These are phyloP conservation scores for Aspergillus cristatus DNA, from an alignment of 495 filamentous ascomycete genomes.

Conservation along the genomic window DNA sequence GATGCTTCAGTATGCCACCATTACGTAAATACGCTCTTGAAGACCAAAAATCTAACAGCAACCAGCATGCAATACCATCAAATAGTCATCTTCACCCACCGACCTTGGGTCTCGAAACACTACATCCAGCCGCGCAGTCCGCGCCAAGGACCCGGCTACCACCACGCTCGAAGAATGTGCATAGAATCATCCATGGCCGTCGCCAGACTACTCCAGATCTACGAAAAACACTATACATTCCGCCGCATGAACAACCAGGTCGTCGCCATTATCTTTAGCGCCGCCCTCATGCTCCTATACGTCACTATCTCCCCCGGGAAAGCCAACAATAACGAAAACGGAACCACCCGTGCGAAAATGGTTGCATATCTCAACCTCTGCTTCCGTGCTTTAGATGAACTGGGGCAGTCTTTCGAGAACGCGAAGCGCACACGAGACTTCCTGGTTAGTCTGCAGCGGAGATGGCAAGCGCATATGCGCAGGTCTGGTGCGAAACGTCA, in stretches of 20 bases:
- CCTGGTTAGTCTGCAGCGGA: conserved; percentile 35
- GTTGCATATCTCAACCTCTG: conserved; percentile 38
- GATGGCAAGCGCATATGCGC: conserved; percentile 40
- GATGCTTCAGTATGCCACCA: conserved; percentile 34
- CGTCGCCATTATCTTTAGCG: conserved; percentile 42
- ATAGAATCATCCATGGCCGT: conserved; percentile 39
- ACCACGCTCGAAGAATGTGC: conserved; percentile 40
- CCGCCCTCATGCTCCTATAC: conserved; percentile 39
- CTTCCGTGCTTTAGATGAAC: conserved; percentile 38
- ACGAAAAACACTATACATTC: conserved; percentile 41
- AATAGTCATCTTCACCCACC: conserved; percentile 41
- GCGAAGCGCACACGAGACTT: conserved; percentile 38
- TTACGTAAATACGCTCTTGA: background rate
- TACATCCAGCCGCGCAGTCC: conserved; percentile 38
- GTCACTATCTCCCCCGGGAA: conserved; percentile 34
- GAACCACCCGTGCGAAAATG: conserved; percentile 28
- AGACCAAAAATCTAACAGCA: conserved; percentile 1
- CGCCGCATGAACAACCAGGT: conserved; percentile 43
- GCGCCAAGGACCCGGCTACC: conserved; percentile 35
- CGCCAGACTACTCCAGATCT: conserved; percentile 36
- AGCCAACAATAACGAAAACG: conserved; percentile 14
- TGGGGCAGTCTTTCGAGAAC: conserved; percentile 39
- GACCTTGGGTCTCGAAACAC: conserved; percentile 42
- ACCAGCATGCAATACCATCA: conserved; percentile 47
- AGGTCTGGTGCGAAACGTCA: conserved; percentile 32